Base-by-base conservation (phyloP, 306 rosid species). In the Arachis hypogaea region DNA sequence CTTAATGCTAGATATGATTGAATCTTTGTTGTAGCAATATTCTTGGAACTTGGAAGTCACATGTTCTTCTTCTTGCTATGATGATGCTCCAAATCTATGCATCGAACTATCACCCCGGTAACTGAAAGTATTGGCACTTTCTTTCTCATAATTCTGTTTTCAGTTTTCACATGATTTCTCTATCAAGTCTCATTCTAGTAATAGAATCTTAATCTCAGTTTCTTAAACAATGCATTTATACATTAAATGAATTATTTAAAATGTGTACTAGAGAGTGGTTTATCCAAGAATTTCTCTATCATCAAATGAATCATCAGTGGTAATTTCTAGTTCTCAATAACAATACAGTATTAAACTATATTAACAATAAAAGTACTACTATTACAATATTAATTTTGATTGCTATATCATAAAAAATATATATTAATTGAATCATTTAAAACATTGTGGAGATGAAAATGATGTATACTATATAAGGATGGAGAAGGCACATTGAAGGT, bases 1-100 rank as follows among this genome's bases (percentile, higher is more conserved):
- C 74, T 80, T 68, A 4, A 41, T 42, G 50, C 60, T 68, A 18
- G 44, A 46, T 62, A 69, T 65, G 59, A 62, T 56, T 54, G 71
- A 59, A 54, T 71, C 47, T 61, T 22, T 14, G 3, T 51, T 59
- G 43, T 16, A 46, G 18, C 50, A 11, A 7, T 3, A 49, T 52
- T 52, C 58, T 52, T 52, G 7, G 52, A 68, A 69, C 28, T 49
- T 16, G 59, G 66, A 61, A 70, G 74, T 12, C 44, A 47, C 38
- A 43, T 73, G 43, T 6, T 51, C 41, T 40, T 65, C 7, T 33
- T 33, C 38, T 2, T 12, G 52, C 52, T 47, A 44, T 46, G 51
- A 5, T 46, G 12, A 46, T 65, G 59, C 46, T 46, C 3, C n/a
- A 5, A 18, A 10, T 66, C 60, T 80, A 52, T 73, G 72, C 52